Percentiles rank a stretch among this genome's conserved stretches.
Evolutionary conservation across 2,329 filamentous ascomycete genomes (phyloP).

Genomic region (Pezicula carpinea): DNA sequence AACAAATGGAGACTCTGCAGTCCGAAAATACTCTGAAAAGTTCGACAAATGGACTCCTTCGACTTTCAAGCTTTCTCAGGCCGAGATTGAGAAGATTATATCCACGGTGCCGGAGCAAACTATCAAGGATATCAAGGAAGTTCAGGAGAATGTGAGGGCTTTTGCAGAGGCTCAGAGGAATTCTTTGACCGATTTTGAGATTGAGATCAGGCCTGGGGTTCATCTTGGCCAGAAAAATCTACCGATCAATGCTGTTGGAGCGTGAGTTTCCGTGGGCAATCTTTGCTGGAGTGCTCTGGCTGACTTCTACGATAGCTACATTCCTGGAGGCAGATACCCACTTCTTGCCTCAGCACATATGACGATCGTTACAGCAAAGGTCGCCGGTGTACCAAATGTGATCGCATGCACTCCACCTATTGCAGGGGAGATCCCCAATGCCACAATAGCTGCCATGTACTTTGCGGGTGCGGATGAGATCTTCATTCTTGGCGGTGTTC

Average conservation of each 20-base stretch:
- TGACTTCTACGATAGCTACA: conserved; percentile 30
- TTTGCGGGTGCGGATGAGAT: conserved; percentile 46
- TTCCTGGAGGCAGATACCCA: conserved; percentile 48
- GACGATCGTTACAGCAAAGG: conserved; percentile 51
- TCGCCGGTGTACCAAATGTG: conserved; percentile 45
- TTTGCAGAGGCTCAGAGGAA: conserved; percentile 45
- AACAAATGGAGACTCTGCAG: conserved; percentile 41
- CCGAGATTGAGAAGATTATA: conserved; percentile 41
- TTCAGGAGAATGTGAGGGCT: conserved; percentile 42
- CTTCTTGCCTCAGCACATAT: conserved; percentile 50
- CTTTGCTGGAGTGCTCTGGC: conserved; percentile 1
- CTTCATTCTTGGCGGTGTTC: conserved; percentile 45
- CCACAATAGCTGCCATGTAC: conserved; percentile 46
- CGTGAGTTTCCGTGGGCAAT: conserved; percentile 23
- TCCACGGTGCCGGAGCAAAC: conserved; percentile 39
- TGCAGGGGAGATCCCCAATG: conserved; percentile 39
- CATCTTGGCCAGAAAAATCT: conserved; percentile 46
- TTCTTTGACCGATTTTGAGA: conserved; percentile 44
- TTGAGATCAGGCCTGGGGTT: conserved; percentile 45
- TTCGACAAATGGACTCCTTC: conserved; percentile 49
- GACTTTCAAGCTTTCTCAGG: conserved; percentile 42
- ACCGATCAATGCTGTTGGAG: conserved; percentile 41
- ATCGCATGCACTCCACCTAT: conserved; percentile 49
- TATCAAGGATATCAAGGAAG: conserved; percentile 48
- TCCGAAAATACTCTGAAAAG: conserved; percentile 44